phyloP scores from a whole-genome alignment of 768 basidiomycete genomes.

The Pleurotus tuber-regium region DNA sequence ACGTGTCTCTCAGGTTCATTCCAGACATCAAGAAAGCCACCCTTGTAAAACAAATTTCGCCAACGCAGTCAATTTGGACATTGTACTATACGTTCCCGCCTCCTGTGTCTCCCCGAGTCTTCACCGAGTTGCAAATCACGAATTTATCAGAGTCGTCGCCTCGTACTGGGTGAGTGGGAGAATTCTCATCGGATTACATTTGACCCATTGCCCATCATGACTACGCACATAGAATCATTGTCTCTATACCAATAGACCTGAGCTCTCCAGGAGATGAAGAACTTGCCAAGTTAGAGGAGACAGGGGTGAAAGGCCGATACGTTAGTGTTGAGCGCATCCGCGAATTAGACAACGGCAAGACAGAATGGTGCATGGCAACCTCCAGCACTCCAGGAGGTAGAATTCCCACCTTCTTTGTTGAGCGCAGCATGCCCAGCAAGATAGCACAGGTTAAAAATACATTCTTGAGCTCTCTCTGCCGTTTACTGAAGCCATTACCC shows the following conservation, averaged over 20 bases:
- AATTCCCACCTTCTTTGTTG: constrained; percentile 64
- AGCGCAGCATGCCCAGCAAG: constrained; percentile 56
- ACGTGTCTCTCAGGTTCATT: constrained; percentile 66
- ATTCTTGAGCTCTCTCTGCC: too few species aligned
- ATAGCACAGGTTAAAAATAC: constrained; percentile 69
- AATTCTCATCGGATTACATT: not conserved
- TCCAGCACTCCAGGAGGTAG: constrained; percentile 69
- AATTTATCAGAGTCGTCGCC: constrained; percentile 48
- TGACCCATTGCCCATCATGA: not conserved
- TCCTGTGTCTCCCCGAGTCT: constrained; percentile 70
- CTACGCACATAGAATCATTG: constrained; percentile 33
- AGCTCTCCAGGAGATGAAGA: constrained; percentile 48
- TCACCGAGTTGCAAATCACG: constrained; percentile 70
- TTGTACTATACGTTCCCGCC: constrained; percentile 71
- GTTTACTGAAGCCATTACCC: too few species aligned
- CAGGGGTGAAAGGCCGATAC: constrained; percentile 65
- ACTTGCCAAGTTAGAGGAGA: constrained; percentile 58
- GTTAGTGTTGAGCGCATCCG: constrained; percentile 64
- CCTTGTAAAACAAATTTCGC: constrained; percentile 60
- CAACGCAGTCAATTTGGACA: constrained; percentile 66
- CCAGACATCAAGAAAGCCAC: constrained; percentile 61
- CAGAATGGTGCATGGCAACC: constrained; percentile 82
- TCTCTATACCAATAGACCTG: constrained; percentile 72
- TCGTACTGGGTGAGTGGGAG: constrained; percentile 54
- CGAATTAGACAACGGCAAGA: constrained; percentile 59